These are phyloP conservation scores for Raffaelea ambrosiae DNA, from an alignment of 2,329 filamentous ascomycete species.

Conservation along the genomic window DNA sequence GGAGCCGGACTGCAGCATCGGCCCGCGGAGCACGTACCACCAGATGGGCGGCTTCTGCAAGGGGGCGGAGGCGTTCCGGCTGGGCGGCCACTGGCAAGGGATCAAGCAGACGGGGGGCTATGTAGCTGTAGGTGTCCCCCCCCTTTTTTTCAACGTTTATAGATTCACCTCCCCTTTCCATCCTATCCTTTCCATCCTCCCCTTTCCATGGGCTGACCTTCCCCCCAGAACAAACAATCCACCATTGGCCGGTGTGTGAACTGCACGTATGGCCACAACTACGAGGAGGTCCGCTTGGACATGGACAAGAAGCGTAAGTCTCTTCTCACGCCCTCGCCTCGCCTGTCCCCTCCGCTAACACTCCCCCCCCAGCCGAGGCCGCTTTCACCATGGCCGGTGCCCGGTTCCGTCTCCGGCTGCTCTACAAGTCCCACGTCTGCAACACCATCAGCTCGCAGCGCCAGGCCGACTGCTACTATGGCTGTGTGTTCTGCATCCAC, in stretches of 20 bases:
- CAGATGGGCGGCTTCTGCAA: conserved; percentile 28
- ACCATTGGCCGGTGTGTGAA: conserved; percentile 17
- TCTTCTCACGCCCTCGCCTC: background rate
- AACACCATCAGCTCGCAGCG: conserved; percentile 16
- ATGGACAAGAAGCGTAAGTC: conserved; percentile 20
- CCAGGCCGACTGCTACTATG: conserved; percentile 25
- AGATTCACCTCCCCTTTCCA: no score
- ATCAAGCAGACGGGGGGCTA: conserved; percentile 22
- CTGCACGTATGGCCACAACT: conserved; percentile 20
- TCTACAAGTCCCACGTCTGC: conserved; percentile 33
- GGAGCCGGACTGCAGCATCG: conserved; percentile 22
- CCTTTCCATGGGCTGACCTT: background rate
- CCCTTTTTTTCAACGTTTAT: no score
- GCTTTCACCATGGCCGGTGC: conserved; percentile 24
- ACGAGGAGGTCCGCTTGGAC: conserved; percentile 23
- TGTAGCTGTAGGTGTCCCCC: conserved; percentile 11
- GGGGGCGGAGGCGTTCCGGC: conserved; percentile 27
- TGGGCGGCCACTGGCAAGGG: conserved; percentile 25
- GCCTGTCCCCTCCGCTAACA: conserved; percentile 1
- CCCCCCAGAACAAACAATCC: conserved; percentile 14
- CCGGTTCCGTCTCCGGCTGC: conserved; percentile 29
- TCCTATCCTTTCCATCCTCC: background rate
- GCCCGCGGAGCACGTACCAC: conserved; percentile 26
- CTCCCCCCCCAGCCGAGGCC: conserved; percentile 19
- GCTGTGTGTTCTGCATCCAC: conserved; percentile 30